Evolutionary conservation across 371 early-diverging fungal genomes (phyloP).

Genomic region (Enterocytospora artemiae): DNA sequence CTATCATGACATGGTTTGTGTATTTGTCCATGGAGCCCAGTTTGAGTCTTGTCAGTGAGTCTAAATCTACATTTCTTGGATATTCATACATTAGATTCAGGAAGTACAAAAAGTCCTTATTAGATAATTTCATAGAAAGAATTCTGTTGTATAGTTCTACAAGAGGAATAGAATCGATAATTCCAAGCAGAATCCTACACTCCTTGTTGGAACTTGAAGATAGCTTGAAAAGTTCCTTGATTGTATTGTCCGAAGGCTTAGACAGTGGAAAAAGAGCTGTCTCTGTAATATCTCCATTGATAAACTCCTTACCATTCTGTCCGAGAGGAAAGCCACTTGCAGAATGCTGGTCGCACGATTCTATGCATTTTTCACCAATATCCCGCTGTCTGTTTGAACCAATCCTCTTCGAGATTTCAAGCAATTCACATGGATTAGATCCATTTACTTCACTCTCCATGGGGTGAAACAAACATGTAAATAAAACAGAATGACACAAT

Average conservation of each 20-base stretch:
- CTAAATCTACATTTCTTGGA: constrained; percentile 3
- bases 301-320: no score
- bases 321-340: no score
- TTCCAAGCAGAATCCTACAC: not conserved
- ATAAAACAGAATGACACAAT: no score
- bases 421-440: no score
- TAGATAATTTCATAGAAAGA: not conserved
- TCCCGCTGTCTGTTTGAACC: no score
- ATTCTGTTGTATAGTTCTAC: not conserved
- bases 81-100: constrained; percentile 2
- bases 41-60: constrained; percentile 2
- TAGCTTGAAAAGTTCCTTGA: not conserved
- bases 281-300: no score
- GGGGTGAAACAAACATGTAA: no score
- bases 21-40: constrained; percentile 16
- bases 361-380: no score
- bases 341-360: no score
- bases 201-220: constrained; percentile 4
- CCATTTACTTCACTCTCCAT: no score
- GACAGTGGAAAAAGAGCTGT: no score
- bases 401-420: no score
- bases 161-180: not conserved
- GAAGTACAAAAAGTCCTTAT: constrained; percentile 23
- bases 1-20: not conserved
- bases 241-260: not conserved